These are phyloP conservation scores for Diphasiastrum complanatum DNA, from an alignment of 83 land plant genomes.

Conservation along the genomic window DNA sequence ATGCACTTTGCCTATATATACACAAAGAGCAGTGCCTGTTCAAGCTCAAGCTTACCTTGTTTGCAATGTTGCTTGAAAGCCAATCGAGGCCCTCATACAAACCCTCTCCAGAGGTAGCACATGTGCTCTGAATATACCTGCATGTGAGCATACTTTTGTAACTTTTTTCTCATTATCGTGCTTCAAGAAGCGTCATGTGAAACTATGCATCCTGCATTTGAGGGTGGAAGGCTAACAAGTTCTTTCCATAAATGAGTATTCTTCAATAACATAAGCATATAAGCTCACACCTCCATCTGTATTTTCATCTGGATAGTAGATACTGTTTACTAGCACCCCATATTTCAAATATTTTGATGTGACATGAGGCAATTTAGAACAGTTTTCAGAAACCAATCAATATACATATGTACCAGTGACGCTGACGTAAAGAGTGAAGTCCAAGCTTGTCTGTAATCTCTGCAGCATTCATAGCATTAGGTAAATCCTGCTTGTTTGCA, in stretches of 20 bases:
- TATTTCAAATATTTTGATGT: too few relatives aligned
- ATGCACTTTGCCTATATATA: too few relatives aligned
- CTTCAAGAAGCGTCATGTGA: background rate
- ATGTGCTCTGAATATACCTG: constrained; percentile 32
- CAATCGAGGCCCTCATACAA: constrained; percentile 31
- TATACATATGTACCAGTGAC: constrained; percentile 15
- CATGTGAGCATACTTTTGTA: background rate
- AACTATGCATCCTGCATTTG: too few relatives aligned
- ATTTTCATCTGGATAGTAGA: too few relatives aligned
- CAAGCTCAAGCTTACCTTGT: too few relatives aligned
- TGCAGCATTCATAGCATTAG: constrained; percentile 32
- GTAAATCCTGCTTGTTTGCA: constrained; percentile 32
- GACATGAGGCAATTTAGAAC: background rate
- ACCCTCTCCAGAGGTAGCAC: constrained; percentile 32
- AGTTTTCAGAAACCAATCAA: background rate
- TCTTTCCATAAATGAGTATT: too few relatives aligned
- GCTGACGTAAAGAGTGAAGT: constrained; percentile 25
- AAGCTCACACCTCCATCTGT: too few relatives aligned
- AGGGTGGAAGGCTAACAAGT: too few relatives aligned
- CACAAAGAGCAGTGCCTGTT: too few relatives aligned
- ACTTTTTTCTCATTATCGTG: background rate
- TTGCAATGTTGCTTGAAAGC: constrained; percentile 32
- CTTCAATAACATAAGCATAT: too few relatives aligned
- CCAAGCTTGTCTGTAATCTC: constrained; percentile 30
- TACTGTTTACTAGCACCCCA: too few relatives aligned